Evolutionary conservation across 75 land plant genomes (phyloP), one percentile per base, ranked within the genome.

Genomic region (Cupressus sempervirens): DNA sequence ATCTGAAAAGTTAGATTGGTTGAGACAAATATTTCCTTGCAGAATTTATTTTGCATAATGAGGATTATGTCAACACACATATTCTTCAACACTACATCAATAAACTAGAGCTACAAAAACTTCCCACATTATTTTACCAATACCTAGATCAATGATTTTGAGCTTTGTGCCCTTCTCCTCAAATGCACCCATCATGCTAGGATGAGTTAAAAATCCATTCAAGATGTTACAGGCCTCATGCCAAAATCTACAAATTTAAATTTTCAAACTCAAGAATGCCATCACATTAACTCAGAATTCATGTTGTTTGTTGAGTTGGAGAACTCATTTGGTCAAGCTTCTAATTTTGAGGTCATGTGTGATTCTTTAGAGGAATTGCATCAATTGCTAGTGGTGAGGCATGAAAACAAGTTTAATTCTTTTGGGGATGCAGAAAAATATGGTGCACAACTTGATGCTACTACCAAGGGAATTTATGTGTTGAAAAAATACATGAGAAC

Each of bases 401-500:
- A n/a, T 1, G n/a, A 43, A 20, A 41, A 38, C 23, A 38, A 35
- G n/a, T 26, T 41, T 40, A 23, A 77, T 1, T 38, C 41, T 7
- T 8, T 38, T 7, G 1, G n/a, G 45, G 11, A 20, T 23, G 43
- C n/a, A 26, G 29, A n/a, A 3, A 79, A 26, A 26, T 50, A 45
- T 29, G 26, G 29, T 11, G 87, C 89, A 36, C 91, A 89, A 88
- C 85, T 90, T 11, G 91, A 92, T 77, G 87, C 83, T 43, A 91
- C 91, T 0, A 77, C 91, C 18, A 89, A 86, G 80, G 91, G 93
- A 26, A 86, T 86, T 15, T 92, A 86, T 62, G 90, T 90, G 50
- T 54, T 92, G 86, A 90, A 70, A 46, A 75, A 85, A 62, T 89
- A 90, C 56, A 30, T 92, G 85, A 91, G 90, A 76, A 92, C 91